A percentile compares a stretch with the other conserved stretches of the same genome.
Evolutionary conservation across 768 basidiomycete genomes (phyloP).

Genomic region (Leccinum ochraceum): DNA sequence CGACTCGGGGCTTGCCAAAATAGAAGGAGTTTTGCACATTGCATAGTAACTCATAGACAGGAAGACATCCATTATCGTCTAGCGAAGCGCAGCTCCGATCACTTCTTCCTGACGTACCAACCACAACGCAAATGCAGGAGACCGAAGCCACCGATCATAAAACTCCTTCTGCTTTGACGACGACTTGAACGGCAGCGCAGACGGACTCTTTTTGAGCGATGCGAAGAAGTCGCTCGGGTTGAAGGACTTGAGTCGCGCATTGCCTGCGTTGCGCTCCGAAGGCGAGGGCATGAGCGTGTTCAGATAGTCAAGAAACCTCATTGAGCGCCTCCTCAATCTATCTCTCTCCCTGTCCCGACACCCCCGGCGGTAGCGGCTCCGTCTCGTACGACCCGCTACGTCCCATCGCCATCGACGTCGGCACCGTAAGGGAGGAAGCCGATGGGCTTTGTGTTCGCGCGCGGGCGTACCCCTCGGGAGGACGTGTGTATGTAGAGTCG

Average conservation of each 20-base stretch:
- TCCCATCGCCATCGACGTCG: background rate
- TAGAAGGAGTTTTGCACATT: background rate
- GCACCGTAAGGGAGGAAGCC: background rate
- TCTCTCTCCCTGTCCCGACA: conserved; percentile 1
- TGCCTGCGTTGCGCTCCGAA: too few species aligned
- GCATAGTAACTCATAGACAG: background rate
- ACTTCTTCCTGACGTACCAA: conserved; percentile 74
- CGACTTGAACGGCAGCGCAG: conserved; percentile 74
- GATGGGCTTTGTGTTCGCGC: conserved; percentile 19
- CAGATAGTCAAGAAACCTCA: conserved; percentile 51
- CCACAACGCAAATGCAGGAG: conserved; percentile 79
- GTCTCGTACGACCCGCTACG: conserved; percentile 21
- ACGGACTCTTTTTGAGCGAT: conserved; percentile 43
- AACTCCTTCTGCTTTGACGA: conserved; percentile 66
- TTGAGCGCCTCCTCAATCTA: too few species aligned
- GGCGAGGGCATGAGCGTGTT: conserved; percentile 51
- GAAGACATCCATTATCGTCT: background rate
- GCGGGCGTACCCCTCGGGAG: conserved; percentile 1
- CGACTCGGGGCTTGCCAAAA: background rate
- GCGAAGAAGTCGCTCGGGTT: too few species aligned
- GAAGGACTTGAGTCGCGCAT: too few species aligned
- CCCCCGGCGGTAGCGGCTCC: conserved; percentile 28
- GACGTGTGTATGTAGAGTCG: background rate
- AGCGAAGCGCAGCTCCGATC: conserved; percentile 42
- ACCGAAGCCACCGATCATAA: conserved; percentile 75